Evolutionary conservation across 2,329 filamentous ascomycete genomes (phyloP), one percentile per base, ranked within the genome.

Genomic region (Myriosclerotinia duriaeana): DNA sequence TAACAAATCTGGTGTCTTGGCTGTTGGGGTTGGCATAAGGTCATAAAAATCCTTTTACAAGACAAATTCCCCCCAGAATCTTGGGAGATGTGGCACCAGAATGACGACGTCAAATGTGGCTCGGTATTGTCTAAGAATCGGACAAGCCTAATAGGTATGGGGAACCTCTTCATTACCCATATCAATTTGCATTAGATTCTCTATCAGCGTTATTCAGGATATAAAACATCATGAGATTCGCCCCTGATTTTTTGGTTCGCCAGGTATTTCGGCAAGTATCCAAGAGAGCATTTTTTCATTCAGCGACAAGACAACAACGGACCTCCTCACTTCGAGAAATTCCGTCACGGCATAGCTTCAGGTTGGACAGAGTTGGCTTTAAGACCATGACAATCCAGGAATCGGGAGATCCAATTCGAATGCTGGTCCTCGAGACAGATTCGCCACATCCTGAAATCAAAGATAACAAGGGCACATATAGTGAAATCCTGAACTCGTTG

Each of bases 361-460:
- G 20, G 11, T 36, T 48, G 6, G 7, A 48, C 14, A 20, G 2
- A 38, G 4, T n/a, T 34, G 14, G 12, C 7, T 46, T 48, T 14
- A 38, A n/a, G 14, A 48, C 7, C 12, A 60, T 48, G 26, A 20
- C n/a, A 52, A 40, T 22, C n/a, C 64, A 53, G 30, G 14, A n/a
- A 44, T 42, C 34, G 3, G 34, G 48, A 40, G 54, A 65, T n/a
- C 26, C 63, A 3, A 70, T 81, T 15, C 77, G 75, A 14, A 76
- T 82, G 70, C 77, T 87, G 64, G 83, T 87, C 67, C 79, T 87
- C 9, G 85, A 87, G 74, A 87, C 85, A 0, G 85, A 87, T 70
- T 78, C 80, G 65, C 80, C 83, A 36, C 81, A 86, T 69, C 80
- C 82, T 15, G 79, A 84, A 9, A 85, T 82, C 1, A 74, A 81